Conservation (phyloP, 805 yeast species). For the Helenozyma baotianmanensis region DNA sequence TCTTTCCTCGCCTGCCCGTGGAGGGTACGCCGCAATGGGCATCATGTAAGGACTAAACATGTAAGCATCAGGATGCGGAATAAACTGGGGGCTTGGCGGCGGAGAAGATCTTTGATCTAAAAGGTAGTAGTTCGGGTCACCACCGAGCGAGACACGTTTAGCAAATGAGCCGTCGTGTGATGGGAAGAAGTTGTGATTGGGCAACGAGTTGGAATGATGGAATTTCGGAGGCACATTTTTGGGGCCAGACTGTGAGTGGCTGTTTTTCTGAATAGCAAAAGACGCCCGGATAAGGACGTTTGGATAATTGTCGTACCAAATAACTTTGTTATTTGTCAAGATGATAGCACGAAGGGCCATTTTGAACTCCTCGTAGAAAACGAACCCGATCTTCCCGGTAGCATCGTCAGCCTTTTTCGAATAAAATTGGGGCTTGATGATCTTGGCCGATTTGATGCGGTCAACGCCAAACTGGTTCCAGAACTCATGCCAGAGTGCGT, state of each 20-base stretch:
- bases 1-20: neutral
- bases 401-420: conserved; percentile 11
- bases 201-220: too few relatives aligned
- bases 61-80: neutral
- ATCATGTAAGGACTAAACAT: conserved; percentile 1
- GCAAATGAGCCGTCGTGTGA: too few relatives aligned
- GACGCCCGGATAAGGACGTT: conserved; percentile 31
- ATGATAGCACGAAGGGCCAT: conserved; percentile 63
- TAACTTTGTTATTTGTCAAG: conserved; percentile 43
- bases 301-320: conserved; percentile 15
- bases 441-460: conserved; percentile 35
- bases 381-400: conserved; percentile 47
- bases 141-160: too few relatives aligned
- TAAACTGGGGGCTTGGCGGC: neutral
- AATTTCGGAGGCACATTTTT: too few relatives aligned
- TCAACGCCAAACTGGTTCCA: conserved; percentile 36
- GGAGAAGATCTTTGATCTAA: neutral
- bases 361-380: conserved; percentile 52
- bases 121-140: too few relatives aligned
- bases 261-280: conserved; percentile 36
- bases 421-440: conserved; percentile 40
- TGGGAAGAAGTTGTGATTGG: too few relatives aligned
- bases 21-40: neutral
- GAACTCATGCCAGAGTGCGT: conserved; percentile 34
- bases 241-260: neutral